phyloP scores from a whole-genome alignment of 2,329 filamentous ascomycete species.

The Sphaerulina musiva region DNA sequence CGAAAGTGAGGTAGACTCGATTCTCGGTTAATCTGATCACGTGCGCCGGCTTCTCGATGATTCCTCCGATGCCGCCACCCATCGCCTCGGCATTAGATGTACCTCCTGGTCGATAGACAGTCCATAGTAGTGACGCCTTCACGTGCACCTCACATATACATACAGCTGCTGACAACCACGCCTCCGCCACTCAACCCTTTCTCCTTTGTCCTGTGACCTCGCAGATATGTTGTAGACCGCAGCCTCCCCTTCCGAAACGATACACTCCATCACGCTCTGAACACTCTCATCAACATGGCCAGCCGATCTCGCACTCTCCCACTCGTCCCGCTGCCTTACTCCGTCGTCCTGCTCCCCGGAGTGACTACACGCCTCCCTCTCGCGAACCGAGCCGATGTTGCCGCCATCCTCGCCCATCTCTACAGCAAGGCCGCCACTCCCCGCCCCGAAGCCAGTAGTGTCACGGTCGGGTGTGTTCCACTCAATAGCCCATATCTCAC shows the following conservation, averaged over 20 bases:
- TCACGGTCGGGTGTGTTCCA: slow-evolving; percentile 83
- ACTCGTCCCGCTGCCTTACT: slow-evolving; percentile 73
- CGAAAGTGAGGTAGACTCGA: too few relatives aligned
- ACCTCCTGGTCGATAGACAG: too few relatives aligned
- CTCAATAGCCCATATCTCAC: slow-evolving; percentile 69
- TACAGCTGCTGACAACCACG: not conserved
- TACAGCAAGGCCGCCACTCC: slow-evolving; percentile 66
- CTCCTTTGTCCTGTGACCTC: not conserved
- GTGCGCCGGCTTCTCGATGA: slow-evolving; percentile 4
- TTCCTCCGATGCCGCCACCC: slow-evolving; percentile 8
- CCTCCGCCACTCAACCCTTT: not conserved
- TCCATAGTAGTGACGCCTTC: slow-evolving; percentile 1
- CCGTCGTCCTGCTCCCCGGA: slow-evolving; percentile 76
- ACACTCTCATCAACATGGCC: slow-evolving; percentile 1
- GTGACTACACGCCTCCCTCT: slow-evolving; percentile 79
- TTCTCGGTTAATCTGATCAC: not conserved
- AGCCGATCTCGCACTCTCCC: slow-evolving; percentile 47
- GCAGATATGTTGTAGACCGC: not conserved
- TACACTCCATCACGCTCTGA: not conserved
- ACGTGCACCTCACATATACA: not conserved
- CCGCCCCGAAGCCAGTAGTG: slow-evolving; percentile 57
- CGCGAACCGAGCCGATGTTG: slow-evolving; percentile 76
- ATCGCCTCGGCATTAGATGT: slow-evolving; percentile 2
- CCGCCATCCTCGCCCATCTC: slow-evolving; percentile 76
- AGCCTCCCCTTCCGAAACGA: not conserved